These are phyloP conservation scores for Microstegium vimineum DNA, from an alignment of 176 grass and related monocot genomes.

Conservation along the genomic window DNA sequence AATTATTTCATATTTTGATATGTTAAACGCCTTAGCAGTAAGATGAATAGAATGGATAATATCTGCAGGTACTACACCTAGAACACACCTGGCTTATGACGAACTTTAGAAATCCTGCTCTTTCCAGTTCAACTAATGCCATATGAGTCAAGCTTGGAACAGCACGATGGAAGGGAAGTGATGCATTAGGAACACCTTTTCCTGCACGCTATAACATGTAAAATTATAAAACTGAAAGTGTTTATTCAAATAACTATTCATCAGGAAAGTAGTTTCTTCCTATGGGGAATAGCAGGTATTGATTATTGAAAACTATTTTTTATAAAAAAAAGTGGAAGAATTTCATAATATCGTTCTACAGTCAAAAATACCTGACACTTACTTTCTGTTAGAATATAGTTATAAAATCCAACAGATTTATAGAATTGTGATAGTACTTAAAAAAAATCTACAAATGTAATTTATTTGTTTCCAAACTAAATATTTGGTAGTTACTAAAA, in stretches of 20 bases:
- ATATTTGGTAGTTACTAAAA: background rate
- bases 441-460: background rate
- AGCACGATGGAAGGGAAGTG: constrained; percentile 83
- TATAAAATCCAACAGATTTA: background rate
- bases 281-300: constrained; percentile 2
- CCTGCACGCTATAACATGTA: constrained; percentile 59
- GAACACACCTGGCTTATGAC: constrained; percentile 86
- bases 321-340: background rate
- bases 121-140: constrained; percentile 89
- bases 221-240: background rate
- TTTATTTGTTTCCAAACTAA: background rate
- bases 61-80: background rate
- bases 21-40: constrained; percentile 3
- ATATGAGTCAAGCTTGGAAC: constrained; percentile 92
- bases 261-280: background rate
- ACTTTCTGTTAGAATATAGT: background rate
- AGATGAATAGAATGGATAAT: constrained; percentile 1
- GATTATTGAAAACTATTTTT: background rate
- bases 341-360: background rate
- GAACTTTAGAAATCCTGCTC: constrained; percentile 71
- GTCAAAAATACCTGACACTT: background rate
- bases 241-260: constrained; percentile 13
- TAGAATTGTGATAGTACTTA: background rate
- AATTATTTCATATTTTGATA: background rate
- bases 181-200: constrained; percentile 78